A percentile compares a stretch with the other conserved stretches of the same genome.
Evolutionary conservation across 306 rosid genomes (phyloP).

Genomic region (Mimosa bimucronata): DNA sequence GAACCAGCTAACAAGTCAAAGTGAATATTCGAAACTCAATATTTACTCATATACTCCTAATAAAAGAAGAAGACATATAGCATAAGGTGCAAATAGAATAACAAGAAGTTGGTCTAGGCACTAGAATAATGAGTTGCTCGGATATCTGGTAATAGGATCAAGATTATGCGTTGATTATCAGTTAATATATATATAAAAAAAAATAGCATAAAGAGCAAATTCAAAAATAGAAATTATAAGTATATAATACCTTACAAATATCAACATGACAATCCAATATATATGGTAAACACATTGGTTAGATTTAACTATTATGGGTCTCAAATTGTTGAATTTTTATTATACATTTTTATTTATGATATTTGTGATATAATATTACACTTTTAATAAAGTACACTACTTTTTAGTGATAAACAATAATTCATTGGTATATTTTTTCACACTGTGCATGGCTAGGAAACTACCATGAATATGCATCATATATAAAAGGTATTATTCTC

Average conservation of each 20-base stretch:
- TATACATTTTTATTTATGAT: not conserved
- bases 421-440: not conserved
- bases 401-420: not conserved
- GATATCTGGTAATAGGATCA: no score
- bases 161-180: no score
- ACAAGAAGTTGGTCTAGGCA: no score
- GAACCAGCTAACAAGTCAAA: not conserved
- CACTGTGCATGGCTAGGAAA: not conserved
- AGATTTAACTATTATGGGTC: not conserved
- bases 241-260: not conserved
- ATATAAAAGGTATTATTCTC: not conserved
- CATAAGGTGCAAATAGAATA: no score
- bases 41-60: no score
- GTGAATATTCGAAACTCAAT: not conserved
- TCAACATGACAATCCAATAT: no score
- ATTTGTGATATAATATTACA: not conserved
- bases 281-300: not conserved
- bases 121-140: no score
- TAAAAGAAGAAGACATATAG: no score
- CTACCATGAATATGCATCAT: not conserved
- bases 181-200: no score
- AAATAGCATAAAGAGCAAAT: no score
- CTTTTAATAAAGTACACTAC: not conserved
- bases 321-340: not conserved
- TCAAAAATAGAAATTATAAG: not conserved